phyloP scores from a whole-genome alignment of 257 asterid species.

The Asclepias syriaca region DNA sequence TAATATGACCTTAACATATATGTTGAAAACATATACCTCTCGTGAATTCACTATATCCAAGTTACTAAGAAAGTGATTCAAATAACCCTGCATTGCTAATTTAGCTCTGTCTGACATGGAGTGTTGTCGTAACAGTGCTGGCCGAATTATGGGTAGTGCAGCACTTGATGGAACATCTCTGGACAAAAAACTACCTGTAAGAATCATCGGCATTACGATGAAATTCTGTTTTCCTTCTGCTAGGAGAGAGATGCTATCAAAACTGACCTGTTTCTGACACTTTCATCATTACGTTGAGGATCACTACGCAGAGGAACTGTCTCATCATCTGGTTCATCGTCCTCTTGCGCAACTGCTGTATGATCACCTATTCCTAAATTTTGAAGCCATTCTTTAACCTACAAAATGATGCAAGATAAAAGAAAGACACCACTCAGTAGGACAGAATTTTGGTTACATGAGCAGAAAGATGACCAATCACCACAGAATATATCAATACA shows the following conservation, averaged over 20 bases:
- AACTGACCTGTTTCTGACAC: constrained; percentile 67
- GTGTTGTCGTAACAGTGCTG: constrained; percentile 85
- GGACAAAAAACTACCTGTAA: constrained; percentile 98
- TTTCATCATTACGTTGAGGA: constrained; percentile 58
- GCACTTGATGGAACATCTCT: constrained; percentile 99
- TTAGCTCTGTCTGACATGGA: constrained; percentile 88
- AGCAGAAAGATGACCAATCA: background rate
- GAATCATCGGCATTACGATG: constrained; percentile 71
- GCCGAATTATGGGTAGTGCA: constrained; percentile 87
- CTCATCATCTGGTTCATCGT: constrained; percentile 88
- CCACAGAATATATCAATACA: background rate
- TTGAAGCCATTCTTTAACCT: constrained; percentile 98
- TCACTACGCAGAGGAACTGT: constrained; percentile 58
- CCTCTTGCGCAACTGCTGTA: constrained; percentile 63
- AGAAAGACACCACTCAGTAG: constrained; percentile 11
- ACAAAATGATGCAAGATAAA: constrained; percentile 24
- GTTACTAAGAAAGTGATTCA: constrained; percentile 90
- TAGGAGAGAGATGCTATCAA: constrained; percentile 27
- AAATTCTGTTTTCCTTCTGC: constrained; percentile 36
- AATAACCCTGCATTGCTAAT: constrained; percentile 91
- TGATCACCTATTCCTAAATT: constrained; percentile 88
- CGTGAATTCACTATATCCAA: constrained; percentile 81
- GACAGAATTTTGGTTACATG: background rate
- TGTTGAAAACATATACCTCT: constrained; percentile 51
- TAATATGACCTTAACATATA: background rate